Percentiles rank a stretch among this genome's conserved stretches.
Evolutionary conservation across 129 eudicot genomes (phyloP).

Genomic region (Chrysanthemum seticuspe): DNA sequence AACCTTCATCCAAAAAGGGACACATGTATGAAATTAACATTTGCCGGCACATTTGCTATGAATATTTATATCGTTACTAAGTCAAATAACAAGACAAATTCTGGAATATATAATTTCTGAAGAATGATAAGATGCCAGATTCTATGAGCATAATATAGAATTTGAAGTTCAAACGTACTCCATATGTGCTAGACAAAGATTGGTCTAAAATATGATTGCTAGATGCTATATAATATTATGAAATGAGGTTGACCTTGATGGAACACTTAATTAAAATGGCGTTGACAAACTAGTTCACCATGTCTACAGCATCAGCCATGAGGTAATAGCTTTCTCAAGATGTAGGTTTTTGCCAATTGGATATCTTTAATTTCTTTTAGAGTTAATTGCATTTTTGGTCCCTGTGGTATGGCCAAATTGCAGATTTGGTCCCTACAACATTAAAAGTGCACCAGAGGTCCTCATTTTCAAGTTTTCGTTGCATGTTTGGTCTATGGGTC

Average conservation of each 20-base stretch:
- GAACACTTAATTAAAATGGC: constrained; percentile 7
- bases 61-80: not conserved
- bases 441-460: no score
- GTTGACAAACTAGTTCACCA: constrained; percentile 19
- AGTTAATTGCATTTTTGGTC: no score
- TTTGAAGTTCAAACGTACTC: constrained; percentile 3
- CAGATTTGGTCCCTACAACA: no score
- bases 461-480: no score
- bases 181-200: constrained; percentile 16
- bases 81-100: constrained; percentile 29
- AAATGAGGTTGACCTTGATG: constrained; percentile 16
- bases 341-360: constrained; percentile 14
- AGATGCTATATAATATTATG: not conserved
- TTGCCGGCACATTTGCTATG: not conserved
- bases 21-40: not conserved
- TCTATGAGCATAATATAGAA: constrained; percentile 15
- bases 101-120: constrained; percentile 15
- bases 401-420: no score
- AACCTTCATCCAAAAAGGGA: no score
- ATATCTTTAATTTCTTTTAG: not conserved
- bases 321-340: constrained; percentile 10
- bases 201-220: not conserved
- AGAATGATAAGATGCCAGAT: constrained; percentile 30
- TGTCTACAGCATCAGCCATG: constrained; percentile 7
- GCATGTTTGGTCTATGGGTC: no score